phyloP scores from a whole-genome alignment of 177 flowering plant species.

The Vitis hybrid region DNA sequence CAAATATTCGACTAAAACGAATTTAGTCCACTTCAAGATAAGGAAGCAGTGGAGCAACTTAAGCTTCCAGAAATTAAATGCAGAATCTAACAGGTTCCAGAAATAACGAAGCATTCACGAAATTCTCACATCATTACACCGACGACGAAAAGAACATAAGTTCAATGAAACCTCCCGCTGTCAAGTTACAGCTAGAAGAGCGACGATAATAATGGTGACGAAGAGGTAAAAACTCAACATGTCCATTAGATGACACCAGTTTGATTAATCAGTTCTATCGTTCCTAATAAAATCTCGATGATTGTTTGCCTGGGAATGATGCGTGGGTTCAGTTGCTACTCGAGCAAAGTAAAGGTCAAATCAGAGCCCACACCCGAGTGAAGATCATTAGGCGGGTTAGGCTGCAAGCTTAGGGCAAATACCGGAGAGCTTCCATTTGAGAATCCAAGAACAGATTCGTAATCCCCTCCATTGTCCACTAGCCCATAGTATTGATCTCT shows the following conservation, averaged over 20 bases:
- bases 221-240: neutral
- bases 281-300: too few species aligned
- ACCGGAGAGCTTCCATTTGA: conserved; percentile 26
- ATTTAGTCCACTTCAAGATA: too few species aligned
- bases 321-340: conserved; percentile 10
- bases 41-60: too few species aligned
- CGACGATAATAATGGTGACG: neutral
- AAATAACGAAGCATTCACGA: neutral
- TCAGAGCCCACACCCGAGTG: conserved; percentile 34
- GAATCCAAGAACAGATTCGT: conserved; percentile 30
- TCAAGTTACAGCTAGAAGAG: neutral
- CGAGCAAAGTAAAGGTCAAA: conserved; percentile 40
- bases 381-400: conserved; percentile 27
- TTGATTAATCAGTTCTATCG: neutral
- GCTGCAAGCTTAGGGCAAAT: conserved; percentile 37
- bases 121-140: neutral
- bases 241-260: neutral
- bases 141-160: neutral
- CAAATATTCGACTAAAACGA: too few species aligned
- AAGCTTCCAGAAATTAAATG: too few species aligned
- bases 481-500: conserved; percentile 47
- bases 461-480: conserved; percentile 43
- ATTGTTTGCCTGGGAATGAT: too few species aligned
- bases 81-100: too few species aligned
- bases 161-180: neutral